Conservation (phyloP, 2,329 filamentous ascomycete species). For the Botrytis fragariae region DNA sequence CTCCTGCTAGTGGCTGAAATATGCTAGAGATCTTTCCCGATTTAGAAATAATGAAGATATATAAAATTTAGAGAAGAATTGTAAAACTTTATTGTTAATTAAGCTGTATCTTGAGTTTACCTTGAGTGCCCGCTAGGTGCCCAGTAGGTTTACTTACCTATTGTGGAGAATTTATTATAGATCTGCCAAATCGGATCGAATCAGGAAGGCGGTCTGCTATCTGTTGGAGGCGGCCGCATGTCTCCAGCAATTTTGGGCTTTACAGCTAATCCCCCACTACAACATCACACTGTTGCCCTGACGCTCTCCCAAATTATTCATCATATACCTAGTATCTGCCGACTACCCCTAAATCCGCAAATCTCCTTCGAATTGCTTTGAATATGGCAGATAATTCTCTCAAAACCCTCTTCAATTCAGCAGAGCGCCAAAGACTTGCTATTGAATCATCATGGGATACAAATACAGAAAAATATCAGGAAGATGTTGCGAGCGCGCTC, state of each 20-base stretch:
- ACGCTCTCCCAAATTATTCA: neutral
- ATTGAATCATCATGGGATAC: slow-evolving; percentile 65
- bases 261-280: neutral
- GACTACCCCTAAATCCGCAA: neutral
- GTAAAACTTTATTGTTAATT: neutral
- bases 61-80: neutral
- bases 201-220: neutral
- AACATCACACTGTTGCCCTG: neutral
- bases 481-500: slow-evolving; percentile 65
- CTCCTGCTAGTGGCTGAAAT: neutral
- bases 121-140: no score
- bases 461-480: slow-evolving; percentile 63
- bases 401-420: slow-evolving; percentile 51
- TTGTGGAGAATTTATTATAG: neutral
- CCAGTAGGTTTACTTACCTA: no score
- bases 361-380: neutral
- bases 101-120: neutral
- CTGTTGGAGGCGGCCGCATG: neutral
- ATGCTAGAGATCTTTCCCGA: neutral
- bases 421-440: slow-evolving; percentile 52
- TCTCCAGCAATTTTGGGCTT: neutral
- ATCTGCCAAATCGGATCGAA: neutral
- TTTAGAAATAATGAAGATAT: neutral
- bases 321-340: neutral
- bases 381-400: slow-evolving; percentile 48